A percentile compares a stretch with the other conserved stretches of the same genome.
These are phyloP conservation scores for Ophiostoma perfectum DNA, from an alignment of 2,329 filamentous ascomycete genomes.

Conservation along the genomic window DNA sequence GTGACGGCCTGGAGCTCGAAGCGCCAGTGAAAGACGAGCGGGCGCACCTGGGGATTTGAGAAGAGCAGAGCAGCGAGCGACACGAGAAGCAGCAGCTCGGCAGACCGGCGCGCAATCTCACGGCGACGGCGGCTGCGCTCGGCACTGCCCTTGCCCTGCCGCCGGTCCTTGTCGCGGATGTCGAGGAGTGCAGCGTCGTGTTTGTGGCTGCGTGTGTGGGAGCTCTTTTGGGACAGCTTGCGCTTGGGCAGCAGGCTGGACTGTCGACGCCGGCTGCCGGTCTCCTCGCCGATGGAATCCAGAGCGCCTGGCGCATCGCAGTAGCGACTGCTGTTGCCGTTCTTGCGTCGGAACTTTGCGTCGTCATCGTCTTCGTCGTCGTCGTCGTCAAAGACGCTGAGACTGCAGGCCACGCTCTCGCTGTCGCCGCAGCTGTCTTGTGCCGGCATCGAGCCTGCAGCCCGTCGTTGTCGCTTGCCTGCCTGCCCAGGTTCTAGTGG, in stretches of 20 bases:
- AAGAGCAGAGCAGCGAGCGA: conserved; percentile 46
- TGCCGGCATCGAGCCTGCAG: not conserved
- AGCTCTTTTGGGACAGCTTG: not conserved
- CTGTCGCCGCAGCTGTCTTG: not conserved
- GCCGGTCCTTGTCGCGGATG: conserved; percentile 26
- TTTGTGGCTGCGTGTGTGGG: conserved; percentile 20
- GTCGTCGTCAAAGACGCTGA: conserved; percentile 36
- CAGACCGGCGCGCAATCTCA: conserved; percentile 48
- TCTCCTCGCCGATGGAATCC: too few species aligned
- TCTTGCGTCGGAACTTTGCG: too few species aligned
- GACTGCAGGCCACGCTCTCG: conserved; percentile 18
- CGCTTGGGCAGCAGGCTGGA: not conserved
- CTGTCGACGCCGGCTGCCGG: not conserved
- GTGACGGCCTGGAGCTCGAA: conserved; percentile 41
- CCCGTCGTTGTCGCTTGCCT: too few species aligned
- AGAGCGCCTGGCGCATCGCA: too few species aligned
- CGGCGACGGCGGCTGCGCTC: conserved; percentile 42
- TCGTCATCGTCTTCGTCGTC: conserved; percentile 8
- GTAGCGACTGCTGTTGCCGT: too few species aligned
- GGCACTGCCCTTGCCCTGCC: conserved; percentile 23
- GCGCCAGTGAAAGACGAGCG: conserved; percentile 43
- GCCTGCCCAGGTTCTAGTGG: not conserved
- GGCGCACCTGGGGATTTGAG: conserved; percentile 43
- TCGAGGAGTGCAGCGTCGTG: conserved; percentile 23
- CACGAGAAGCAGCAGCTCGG: conserved; percentile 49